Conservation (phyloP, 352 stramenopile genomes). For the Phytophthora tubulina region DNA sequence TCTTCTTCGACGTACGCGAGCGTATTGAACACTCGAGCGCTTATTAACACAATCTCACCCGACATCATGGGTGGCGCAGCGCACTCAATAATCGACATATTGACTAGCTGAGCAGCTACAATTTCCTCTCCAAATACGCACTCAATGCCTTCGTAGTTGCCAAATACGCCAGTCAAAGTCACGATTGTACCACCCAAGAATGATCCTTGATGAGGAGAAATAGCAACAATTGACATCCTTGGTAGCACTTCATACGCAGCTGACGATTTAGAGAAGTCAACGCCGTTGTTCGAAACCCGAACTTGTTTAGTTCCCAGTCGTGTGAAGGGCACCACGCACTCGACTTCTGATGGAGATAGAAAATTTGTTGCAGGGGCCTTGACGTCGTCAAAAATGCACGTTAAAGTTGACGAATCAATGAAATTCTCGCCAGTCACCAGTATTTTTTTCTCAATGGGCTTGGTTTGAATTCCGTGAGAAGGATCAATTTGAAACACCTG, state of each 20-base stretch:
- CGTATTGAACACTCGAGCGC: constrained; percentile 39
- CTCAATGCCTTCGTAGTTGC: constrained; percentile 36
- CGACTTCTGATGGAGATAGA: constrained; percentile 54
- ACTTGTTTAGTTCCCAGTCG: constrained; percentile 50
- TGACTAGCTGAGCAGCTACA: constrained; percentile 31
- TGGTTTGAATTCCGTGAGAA: constrained; percentile 35
- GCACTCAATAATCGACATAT: constrained; percentile 48
- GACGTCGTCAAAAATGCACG: constrained; percentile 57
- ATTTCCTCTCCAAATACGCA: constrained; percentile 54
- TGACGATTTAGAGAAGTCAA: constrained; percentile 49
- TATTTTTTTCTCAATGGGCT: constrained; percentile 25
- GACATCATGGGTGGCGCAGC: constrained; percentile 30
- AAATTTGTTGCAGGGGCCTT: constrained; percentile 42
- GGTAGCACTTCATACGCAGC: constrained; percentile 43
- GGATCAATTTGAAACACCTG: constrained; percentile 43
- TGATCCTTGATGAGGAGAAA: constrained; percentile 44
- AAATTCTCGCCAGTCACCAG: constrained; percentile 62
- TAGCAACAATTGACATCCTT: constrained; percentile 46
- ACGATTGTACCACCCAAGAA: constrained; percentile 54
- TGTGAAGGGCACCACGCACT: constrained; percentile 67
- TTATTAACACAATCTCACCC: constrained; percentile 29
- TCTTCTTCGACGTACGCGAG: constrained; percentile 35
- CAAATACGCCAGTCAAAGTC: constrained; percentile 50
- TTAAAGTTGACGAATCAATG: constrained; percentile 49
- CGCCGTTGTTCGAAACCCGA: constrained; percentile 66